phyloP scores from a whole-genome alignment of 208 protist species.

The Trichomonas tenax region DNA sequence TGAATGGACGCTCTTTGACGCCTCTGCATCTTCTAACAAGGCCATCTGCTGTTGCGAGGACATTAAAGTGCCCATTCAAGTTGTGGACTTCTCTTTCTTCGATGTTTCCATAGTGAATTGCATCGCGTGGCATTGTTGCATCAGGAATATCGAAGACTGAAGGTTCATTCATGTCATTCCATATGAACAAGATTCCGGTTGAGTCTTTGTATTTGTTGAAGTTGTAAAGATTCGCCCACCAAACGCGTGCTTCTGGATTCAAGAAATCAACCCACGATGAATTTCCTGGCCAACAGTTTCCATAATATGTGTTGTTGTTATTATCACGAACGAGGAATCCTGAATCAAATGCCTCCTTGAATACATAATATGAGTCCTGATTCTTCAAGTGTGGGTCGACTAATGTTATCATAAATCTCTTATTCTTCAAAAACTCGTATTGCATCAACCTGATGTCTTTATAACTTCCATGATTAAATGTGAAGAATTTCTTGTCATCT shows the following conservation, averaged over 20 bases:
- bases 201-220: conserved; percentile 47
- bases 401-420: background rate
- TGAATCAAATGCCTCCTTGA: background rate
- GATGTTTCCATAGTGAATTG: conserved; percentile 51
- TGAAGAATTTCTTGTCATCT: conserved; percentile 72
- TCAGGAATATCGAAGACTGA: conserved; percentile 82
- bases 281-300: conserved; percentile 83
- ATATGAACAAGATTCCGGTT: conserved; percentile 73
- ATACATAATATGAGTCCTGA: background rate
- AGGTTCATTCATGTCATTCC: conserved; percentile 98
- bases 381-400: conserved; percentile 18
- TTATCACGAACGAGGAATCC: background rate
- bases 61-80: conserved; percentile 72
- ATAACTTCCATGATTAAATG: background rate
- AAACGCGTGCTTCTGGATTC: conserved; percentile 58
- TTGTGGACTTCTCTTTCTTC: conserved; percentile 92
- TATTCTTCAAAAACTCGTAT: background rate
- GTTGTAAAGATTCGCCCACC: conserved; percentile 22
- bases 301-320: conserved; percentile 60
- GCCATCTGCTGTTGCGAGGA: conserved; percentile 52
- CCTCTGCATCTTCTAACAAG: conserved; percentile 47
- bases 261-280: conserved; percentile 76
- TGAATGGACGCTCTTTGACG: conserved; percentile 68
- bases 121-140: conserved; percentile 76
- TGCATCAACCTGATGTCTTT: background rate